Percentiles rank a stretch among this genome's conserved stretches.
phyloP scores from a whole-genome alignment of 2,329 filamentous ascomycete genomes.

The Phoma sp. region DNA sequence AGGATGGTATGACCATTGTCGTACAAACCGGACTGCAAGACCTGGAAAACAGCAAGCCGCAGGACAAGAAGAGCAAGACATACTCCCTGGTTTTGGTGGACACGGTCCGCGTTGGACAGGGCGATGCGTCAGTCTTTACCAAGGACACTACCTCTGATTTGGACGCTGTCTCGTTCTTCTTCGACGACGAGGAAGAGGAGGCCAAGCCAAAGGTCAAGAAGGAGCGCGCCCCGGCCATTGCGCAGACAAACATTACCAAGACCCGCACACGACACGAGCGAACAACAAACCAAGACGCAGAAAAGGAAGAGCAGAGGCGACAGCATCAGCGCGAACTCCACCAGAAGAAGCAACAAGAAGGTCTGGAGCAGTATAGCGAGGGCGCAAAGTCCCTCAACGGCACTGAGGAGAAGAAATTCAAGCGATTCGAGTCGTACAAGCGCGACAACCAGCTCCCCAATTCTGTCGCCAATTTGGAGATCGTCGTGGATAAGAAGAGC shows the following conservation, averaged over 20 bases:
- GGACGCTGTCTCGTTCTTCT: constrained; percentile 97
- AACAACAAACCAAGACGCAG: constrained; percentile 85
- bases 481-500: constrained; percentile 91
- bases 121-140: constrained; percentile 88
- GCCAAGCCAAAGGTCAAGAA: constrained; percentile 90
- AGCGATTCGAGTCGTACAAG: constrained; percentile 99
- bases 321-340: constrained; percentile 93
- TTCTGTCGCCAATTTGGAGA: constrained; percentile 82
- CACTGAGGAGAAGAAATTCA: constrained; percentile 96
- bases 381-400: constrained; percentile 86
- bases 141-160: constrained; percentile 90
- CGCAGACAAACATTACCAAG: constrained; percentile 93
- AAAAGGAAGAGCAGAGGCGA: constrained; percentile 83
- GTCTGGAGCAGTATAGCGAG: constrained; percentile 83
- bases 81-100: constrained; percentile 93
- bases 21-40: constrained; percentile 91
- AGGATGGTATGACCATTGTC: constrained; percentile 96
- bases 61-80: constrained; percentile 86
- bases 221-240: constrained; percentile 84
- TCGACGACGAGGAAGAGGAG: constrained; percentile 86
- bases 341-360: constrained; percentile 87
- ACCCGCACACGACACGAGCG: constrained; percentile 91
- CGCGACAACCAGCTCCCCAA: constrained; percentile 91
- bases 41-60: constrained; percentile 83
- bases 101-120: constrained; percentile 83